Evolutionary conservation across 2,329 filamentous ascomycete genomes (phyloP).

Genomic region (Aspergillus bombycis): DNA sequence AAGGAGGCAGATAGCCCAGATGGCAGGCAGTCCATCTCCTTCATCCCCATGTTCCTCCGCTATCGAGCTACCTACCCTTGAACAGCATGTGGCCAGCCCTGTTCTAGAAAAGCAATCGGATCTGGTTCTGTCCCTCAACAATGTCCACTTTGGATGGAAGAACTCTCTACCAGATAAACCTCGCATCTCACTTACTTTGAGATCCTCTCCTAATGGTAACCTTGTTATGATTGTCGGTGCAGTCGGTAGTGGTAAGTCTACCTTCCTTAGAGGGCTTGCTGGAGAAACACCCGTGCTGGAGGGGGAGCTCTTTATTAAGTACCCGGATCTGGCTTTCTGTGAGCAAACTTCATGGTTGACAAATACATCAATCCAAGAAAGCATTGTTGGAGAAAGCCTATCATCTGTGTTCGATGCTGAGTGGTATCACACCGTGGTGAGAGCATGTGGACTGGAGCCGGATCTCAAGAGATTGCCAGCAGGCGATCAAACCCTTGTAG

Average conservation of each 20-base stretch:
- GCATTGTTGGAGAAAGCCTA: constrained; percentile 29
- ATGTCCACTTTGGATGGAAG: constrained; percentile 17
- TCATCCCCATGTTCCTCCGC: not conserved
- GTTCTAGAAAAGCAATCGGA: not conserved
- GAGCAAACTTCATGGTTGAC: constrained; percentile 30
- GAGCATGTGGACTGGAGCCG: constrained; percentile 27
- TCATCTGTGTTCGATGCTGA: constrained; percentile 15
- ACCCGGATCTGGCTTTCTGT: constrained; percentile 30
- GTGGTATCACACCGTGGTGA: constrained; percentile 21
- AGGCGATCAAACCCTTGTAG: constrained; percentile 41
- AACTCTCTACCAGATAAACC: not conserved
- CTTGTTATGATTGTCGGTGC: constrained; percentile 47
- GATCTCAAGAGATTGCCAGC: constrained; percentile 33
- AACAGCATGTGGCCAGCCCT: not conserved
- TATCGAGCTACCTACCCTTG: constrained; percentile 3
- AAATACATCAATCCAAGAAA: constrained; percentile 33
- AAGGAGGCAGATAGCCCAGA: constrained; percentile 16
- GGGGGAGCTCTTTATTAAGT: constrained; percentile 17
- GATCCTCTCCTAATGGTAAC: constrained; percentile 26
- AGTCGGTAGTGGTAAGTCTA: constrained; percentile 55
- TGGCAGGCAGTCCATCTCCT: not conserved
- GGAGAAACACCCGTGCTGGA: constrained; percentile 30
- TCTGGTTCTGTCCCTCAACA: constrained; percentile 10
- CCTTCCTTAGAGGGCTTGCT: constrained; percentile 40
- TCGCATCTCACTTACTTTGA: constrained; percentile 7